Conservation (phyloP, 495 filamentous ascomycete genomes). For the Aspergillus asperescens region DNA sequence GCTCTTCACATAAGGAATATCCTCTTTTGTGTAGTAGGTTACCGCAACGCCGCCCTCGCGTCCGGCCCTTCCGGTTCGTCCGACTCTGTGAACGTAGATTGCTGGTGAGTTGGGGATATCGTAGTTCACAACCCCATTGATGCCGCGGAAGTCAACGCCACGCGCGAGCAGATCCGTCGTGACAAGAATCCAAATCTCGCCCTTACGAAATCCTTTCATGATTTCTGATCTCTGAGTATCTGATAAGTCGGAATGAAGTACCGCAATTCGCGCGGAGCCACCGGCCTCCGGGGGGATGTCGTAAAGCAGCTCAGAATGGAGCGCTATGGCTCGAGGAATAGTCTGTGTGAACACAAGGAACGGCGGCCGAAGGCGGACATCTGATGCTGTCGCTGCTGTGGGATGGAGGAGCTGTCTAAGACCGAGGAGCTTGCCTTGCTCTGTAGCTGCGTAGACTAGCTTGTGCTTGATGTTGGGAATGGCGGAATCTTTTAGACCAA, state of each 20-base stretch:
- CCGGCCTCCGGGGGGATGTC: slow-evolving; percentile 88
- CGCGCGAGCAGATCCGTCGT: slow-evolving; percentile 90
- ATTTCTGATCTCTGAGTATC: slow-evolving; percentile 68
- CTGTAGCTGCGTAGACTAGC: slow-evolving; percentile 84
- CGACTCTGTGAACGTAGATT: slow-evolving; percentile 88
- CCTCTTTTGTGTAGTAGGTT: slow-evolving; percentile 91
- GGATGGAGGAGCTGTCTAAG: slow-evolving; percentile 90
- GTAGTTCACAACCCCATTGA: slow-evolving; percentile 95
- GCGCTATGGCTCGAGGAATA: slow-evolving; percentile 78
- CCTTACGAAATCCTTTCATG: slow-evolving; percentile 84
- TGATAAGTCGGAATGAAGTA: slow-evolving; percentile 81
- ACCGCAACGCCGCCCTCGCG: slow-evolving; percentile 85
- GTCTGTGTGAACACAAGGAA: slow-evolving; percentile 95
- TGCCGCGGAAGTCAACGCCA: slow-evolving; percentile 84
- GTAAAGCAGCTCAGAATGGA: slow-evolving; percentile 87
- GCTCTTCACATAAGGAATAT: slow-evolving; percentile 82
- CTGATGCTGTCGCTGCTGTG: slow-evolving; percentile 49
- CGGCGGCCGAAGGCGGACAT: slow-evolving; percentile 69
- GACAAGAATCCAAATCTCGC: slow-evolving; percentile 92
- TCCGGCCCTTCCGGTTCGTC: slow-evolving; percentile 84
- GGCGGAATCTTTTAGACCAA: slow-evolving; percentile 91
- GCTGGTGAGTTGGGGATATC: slow-evolving; percentile 86
- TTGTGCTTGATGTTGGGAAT: slow-evolving; percentile 86
- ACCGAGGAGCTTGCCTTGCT: slow-evolving; percentile 87
- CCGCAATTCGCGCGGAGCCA: slow-evolving; percentile 78